Conservation (phyloP, 257 asterid species). For the Solanum sejunctum region DNA sequence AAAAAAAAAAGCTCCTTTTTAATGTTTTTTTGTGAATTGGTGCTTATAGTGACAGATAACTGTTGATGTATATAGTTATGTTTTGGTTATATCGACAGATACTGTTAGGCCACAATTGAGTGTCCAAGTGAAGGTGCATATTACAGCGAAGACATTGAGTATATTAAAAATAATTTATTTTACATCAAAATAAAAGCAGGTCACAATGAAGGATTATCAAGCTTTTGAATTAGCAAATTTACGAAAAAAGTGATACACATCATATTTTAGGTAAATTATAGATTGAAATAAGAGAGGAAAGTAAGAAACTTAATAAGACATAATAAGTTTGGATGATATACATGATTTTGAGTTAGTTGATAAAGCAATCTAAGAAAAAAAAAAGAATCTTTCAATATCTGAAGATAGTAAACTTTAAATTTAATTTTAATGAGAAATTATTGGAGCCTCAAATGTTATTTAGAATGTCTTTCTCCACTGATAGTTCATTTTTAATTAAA, state of each 20-base stretch:
- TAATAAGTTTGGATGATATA: neutral
- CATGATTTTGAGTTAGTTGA: neutral
- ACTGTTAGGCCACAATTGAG: neutral
- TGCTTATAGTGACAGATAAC: neutral
- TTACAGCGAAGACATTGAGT: neutral
- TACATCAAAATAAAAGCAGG: too few species aligned
- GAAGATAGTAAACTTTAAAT: neutral
- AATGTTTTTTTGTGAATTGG: neutral
- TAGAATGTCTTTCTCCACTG: too few species aligned
- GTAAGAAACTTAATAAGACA: neutral
- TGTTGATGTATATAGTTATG: neutral
- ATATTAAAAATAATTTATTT: too few species aligned
- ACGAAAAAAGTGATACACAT: neutral
- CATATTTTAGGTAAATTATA: neutral
- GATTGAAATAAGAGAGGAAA: neutral
- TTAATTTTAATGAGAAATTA: neutral
- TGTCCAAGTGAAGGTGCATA: too few species aligned
- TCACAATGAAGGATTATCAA: neutral
- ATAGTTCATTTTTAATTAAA: neutral
- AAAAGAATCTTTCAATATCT: neutral
- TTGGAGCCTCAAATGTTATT: too few species aligned
- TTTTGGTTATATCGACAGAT: neutral
- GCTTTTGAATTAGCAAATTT: neutral
- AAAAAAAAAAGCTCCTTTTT: neutral
- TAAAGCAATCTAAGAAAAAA: neutral